phyloP scores from a whole-genome alignment of 495 filamentous ascomycete species.

The Cercophora scortea region DNA sequence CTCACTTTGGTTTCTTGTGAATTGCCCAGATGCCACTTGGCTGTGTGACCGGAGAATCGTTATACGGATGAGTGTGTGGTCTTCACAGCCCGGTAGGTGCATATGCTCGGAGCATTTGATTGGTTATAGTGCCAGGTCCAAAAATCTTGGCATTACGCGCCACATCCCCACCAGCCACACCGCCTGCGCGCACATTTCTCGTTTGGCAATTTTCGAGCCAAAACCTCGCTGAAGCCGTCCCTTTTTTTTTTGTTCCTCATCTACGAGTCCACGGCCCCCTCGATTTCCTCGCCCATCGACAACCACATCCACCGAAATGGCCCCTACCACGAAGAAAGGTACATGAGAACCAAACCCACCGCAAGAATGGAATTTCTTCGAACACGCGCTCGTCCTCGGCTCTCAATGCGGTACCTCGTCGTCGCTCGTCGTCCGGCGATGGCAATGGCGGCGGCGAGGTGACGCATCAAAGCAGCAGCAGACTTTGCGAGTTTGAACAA shows the following conservation, averaged over 20 bases:
- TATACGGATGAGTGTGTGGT: too few species aligned
- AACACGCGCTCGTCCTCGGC: conserved; percentile 20
- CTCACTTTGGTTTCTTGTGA: too few species aligned
- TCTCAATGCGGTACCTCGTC: conserved; percentile 25
- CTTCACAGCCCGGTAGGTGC: too few species aligned
- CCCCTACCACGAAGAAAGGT: conserved; percentile 66
- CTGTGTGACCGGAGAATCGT: too few species aligned
- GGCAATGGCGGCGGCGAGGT: conserved; percentile 11
- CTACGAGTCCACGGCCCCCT: conserved; percentile 15
- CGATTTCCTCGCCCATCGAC: conserved; percentile 25
- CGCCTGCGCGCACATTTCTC: conserved; percentile 12
- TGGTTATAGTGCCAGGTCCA: too few species aligned
- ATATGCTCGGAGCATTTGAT: too few species aligned
- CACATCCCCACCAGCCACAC: conserved; percentile 1
- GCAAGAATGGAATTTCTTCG: conserved; percentile 12
- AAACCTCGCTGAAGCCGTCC: conserved; percentile 4
- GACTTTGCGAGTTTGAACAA: conserved; percentile 51
- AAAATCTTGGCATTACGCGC: not conserved
- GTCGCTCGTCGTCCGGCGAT: conserved; percentile 5
- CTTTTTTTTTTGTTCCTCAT: conserved; percentile 8
- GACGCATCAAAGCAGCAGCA: conserved; percentile 50
- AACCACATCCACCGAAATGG: conserved; percentile 57
- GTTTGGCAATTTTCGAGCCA: conserved; percentile 11
- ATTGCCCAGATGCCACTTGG: too few species aligned
- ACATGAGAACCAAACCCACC: conserved; percentile 21